Base-by-base conservation (phyloP, 2,329 filamentous ascomycete species). In the Beauveria pseudobassiana region DNA sequence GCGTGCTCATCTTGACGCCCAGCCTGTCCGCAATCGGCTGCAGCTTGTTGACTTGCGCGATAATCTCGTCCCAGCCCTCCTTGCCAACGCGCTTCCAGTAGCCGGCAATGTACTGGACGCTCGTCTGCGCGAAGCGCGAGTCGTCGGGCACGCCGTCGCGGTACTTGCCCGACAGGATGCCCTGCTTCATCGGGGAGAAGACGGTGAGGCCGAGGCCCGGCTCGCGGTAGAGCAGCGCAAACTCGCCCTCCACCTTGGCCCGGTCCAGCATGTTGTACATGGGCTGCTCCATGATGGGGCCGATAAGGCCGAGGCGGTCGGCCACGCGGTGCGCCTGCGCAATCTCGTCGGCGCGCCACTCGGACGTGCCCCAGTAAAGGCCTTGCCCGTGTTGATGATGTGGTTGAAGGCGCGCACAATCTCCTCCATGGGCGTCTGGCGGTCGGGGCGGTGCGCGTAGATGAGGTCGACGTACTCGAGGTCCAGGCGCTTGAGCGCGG, bases 351-450 rank as follows among this genome's bases (percentile, higher is more conserved):
- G 86, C 84, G 63, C 78, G 80, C 86, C 86, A 89, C 71, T 88
- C 84, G 0, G 84, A 87, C 0, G 86, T 89, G 48, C 86, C 86
- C 86, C 86, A 88, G 77, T 89, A 88, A 65, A 83, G 2, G 85
- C 83, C 74, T 88, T 86, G 65, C 87, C 87, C 0, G 78, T 80
- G 71, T 85, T 78, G 70, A 90, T 88, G 59, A 90, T 74, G 72
- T 88, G 79, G 76, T 89, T 89, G 77, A 90, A 89, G 59, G 82
- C 85, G 59, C 86, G 83, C 43, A 90, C 86, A 2, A 82, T 85
- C 75, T 90, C 87, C 71, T 88, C 85, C 75, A 89, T 89, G 2
- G 87, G 87, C 0, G 86, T 89, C 52, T 83, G 76, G 9, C 84
- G 80, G 70, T 90, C 87, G 1, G 86, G 84, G 22, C 87, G 81